phyloP scores from a whole-genome alignment of 305 asterid genomes.

The Petunia hybrid region DNA sequence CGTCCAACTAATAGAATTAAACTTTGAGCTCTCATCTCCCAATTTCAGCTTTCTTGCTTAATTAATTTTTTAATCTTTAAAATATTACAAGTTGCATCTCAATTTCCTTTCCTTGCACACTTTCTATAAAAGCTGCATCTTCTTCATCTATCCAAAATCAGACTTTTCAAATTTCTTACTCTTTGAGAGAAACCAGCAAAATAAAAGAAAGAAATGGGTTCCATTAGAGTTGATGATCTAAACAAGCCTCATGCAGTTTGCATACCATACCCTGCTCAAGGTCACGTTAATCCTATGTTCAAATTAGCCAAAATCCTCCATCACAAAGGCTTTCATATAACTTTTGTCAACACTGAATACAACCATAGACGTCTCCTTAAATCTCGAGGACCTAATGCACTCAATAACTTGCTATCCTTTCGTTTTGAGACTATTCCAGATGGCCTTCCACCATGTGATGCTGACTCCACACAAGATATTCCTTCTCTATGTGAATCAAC shows the following conservation, averaged over 20 bases:
- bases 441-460: constrained; percentile 44
- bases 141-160: neutral
- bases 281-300: constrained; percentile 64
- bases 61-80: neutral
- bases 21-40: neutral
- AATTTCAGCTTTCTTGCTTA: neutral
- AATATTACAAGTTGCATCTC: neutral
- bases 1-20: neutral
- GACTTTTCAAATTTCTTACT: neutral
- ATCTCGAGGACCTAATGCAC: constrained; percentile 15
- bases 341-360: constrained; percentile 58
- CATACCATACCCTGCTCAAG: constrained; percentile 59
- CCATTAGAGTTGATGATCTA: neutral
- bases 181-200: neutral
- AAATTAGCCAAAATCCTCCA: constrained; percentile 60
- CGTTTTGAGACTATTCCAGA: constrained; percentile 36
- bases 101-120: neutral
- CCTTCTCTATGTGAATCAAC: constrained; percentile 46
- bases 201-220: constrained; percentile 5
- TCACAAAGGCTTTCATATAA: constrained; percentile 54
- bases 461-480: constrained; percentile 54
- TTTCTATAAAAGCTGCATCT: neutral
- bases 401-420: neutral
- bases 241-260: constrained; percentile 59
- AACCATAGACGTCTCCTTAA: constrained; percentile 43